Evolutionary conservation across 768 basidiomycete genomes (phyloP), one percentile per base, ranked within the genome.

Genomic region (Mycena olivaceomarginata): DNA sequence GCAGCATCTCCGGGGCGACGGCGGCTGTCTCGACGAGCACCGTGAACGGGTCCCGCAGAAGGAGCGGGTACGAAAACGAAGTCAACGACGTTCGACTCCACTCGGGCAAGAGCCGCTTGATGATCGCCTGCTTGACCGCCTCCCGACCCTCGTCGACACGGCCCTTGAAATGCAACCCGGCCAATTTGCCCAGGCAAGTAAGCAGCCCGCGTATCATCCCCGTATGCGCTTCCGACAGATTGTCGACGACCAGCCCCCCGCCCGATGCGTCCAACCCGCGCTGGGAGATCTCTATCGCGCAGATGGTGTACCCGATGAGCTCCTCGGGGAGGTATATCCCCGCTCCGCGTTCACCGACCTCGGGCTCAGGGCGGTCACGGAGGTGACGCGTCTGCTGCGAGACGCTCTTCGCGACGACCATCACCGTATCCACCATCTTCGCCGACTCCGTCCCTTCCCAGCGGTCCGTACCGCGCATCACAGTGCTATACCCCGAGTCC

Each of bases 241-340:
- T 92, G 80, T 98, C 96, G 3, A 93, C 94, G 73, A 96, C 87
- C 77, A 91, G 88, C 12, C 78, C 75, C 46, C 86, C 89, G 12
- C 85, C 87, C 5, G 86, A 84, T 0, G 85, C 80, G 13, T 90
- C 90, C 22, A 90, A 84, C 4, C 97, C 97, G 37, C 98, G 91
- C 74, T 94, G 92, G 0, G 95, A 90, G 18, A 95, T 91, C 85
- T 99, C 98, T 70, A 97, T 90, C 8, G 92, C 88, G 2, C 94
- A 88, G 48, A 99, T 90, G 5, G 98, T 98, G 84, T 98, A 99
- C 4, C 95, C 95, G 48, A 98, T 87, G 18, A 99, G 87, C 79
- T 99, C 97, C 79, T 98, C 96, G 0, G 98, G 97, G 1, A 99
- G 88, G 82, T 98, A 99, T 63, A 98, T 91, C 7, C 97, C 96